Evolutionary conservation across 2,329 filamentous ascomycete genomes (phyloP).

Genomic region (Paecilomyces variotii): DNA sequence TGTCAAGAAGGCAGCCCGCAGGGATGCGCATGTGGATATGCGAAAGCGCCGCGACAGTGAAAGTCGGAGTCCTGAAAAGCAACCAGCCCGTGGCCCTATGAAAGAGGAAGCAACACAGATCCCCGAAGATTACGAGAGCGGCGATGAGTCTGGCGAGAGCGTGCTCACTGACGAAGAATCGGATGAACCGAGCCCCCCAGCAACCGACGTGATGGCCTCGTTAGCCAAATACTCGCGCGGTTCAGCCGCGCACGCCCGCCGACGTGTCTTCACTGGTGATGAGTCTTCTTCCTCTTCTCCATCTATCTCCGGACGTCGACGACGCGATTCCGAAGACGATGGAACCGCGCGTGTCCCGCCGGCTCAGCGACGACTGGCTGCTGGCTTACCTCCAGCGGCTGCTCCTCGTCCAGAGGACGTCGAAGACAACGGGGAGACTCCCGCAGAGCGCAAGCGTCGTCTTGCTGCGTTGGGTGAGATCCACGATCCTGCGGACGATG

Average conservation of each 20-base stretch:
- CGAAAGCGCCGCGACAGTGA: constrained; percentile 1
- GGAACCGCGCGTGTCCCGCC: constrained; percentile 36
- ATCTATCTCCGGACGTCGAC: constrained; percentile 10
- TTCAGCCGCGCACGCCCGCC: constrained; percentile 32
- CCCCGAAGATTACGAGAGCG: constrained; percentile 6
- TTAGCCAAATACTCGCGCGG: constrained; percentile 27
- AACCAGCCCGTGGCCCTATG: not conserved
- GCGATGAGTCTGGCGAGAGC: constrained; percentile 2
- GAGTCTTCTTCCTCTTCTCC: constrained; percentile 11
- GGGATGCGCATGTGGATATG: constrained; percentile 20
- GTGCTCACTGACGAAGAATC: constrained; percentile 3
- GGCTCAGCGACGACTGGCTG: constrained; percentile 24
- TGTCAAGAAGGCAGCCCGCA: constrained; percentile 30
- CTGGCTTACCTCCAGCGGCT: constrained; percentile 18
- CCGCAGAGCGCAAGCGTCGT: constrained; percentile 39
- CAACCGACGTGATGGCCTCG: constrained; percentile 29
- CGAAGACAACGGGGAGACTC: constrained; percentile 34
- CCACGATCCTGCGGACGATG: constrained; percentile 17
- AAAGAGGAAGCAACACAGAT: constrained; percentile 7
- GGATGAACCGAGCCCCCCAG: constrained; percentile 17
- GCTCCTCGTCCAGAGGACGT: constrained; percentile 12
- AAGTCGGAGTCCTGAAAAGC: not conserved
- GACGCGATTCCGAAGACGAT: constrained; percentile 34
- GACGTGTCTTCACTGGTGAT: constrained; percentile 25
- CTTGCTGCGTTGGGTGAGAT: constrained; percentile 35